Evolutionary conservation across 2,329 filamentous ascomycete species (phyloP), one percentile per base, ranked within the genome.

Genomic region (Coniochaeta hoffmannii): DNA sequence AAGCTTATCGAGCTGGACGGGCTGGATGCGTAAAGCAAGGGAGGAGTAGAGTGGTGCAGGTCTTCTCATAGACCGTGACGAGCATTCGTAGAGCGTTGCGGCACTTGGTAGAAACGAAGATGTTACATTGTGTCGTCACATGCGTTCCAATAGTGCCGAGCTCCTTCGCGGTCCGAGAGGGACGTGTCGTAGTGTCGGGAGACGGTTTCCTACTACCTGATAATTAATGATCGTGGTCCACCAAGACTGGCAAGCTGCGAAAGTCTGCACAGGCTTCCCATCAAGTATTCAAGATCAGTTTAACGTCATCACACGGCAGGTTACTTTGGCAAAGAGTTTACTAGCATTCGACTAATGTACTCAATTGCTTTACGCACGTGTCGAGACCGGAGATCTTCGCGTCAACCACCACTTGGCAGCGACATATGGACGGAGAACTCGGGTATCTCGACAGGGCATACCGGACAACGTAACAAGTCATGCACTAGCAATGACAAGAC

Each of bases 1-100:
- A 86, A 82, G 71, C 76, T 97, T 71, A 87, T 97, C 63, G 90
- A 96, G 71, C 79, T 95, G 64, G 91, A 97, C 74, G 94, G 94
- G 1, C 71, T 95, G 72, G 90, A 96, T 76, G 78, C 78, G 56
- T 84, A 66, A 62, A 17, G 36, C 10, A 26, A 24, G 17, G 7
- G 31, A 30, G 9, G 31, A 30, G 36, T 5, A 22, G 36, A 10
- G 17, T 22, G 12, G 7, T 19, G 17, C 17, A 11, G 19, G 12
- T 22, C n/a, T 17, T 4, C 9, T 6, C 4, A 12, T 41, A 41
- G n/a, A 41, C 8, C 8, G 6, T 19, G 41, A 28, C 19, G 15
- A 28, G 41, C 17, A 36, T 41, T 10, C 17, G 22, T 41, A 11
- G 11, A 12, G 30, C 30, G 30, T 32, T 32, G 30, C 30, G 30